These are phyloP conservation scores for Onygena corvina DNA, from an alignment of 2,329 filamentous ascomycete genomes.

Conservation along the genomic window DNA sequence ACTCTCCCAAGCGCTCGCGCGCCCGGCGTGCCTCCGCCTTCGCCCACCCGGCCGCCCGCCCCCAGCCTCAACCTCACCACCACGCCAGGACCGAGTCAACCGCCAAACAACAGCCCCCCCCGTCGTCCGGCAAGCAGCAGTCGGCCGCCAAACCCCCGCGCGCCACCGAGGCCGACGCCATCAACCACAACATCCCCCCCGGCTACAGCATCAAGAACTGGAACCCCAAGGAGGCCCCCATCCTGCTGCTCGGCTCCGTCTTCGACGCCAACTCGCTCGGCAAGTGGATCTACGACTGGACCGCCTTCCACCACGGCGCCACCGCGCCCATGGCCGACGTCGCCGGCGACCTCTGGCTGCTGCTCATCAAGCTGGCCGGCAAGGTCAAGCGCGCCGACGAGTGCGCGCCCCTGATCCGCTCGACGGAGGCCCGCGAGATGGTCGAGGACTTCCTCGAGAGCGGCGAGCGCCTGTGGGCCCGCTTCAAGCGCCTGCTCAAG, in stretches of 20 bases:
- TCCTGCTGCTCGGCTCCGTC: slow-evolving; percentile 85
- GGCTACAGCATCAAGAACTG: slow-evolving; percentile 97
- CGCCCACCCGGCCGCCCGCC: slow-evolving; percentile 35
- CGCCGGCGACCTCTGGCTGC: slow-evolving; percentile 87
- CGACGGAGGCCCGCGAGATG: slow-evolving; percentile 61
- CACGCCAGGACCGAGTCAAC: slow-evolving; percentile 26
- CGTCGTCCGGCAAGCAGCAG: too few relatives aligned
- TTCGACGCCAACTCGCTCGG: slow-evolving; percentile 96
- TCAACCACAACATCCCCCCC: slow-evolving; percentile 57
- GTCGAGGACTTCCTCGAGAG: slow-evolving; percentile 83
- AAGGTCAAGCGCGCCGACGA: slow-evolving; percentile 89
- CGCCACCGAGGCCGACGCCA: slow-evolving; percentile 55
- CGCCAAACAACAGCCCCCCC: slow-evolving; percentile 27
- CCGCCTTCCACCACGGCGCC: slow-evolving; percentile 75
- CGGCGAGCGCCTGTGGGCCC: slow-evolving; percentile 74
- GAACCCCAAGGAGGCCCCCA: slow-evolving; percentile 88
- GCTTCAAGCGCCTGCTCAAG: slow-evolving; percentile 77
- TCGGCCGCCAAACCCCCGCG: slow-evolving; percentile 33
- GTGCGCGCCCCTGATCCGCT: slow-evolving; percentile 58
- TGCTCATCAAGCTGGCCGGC: slow-evolving; percentile 83
- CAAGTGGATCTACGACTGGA: slow-evolving; percentile 99
- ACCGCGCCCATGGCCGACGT: slow-evolving; percentile 76
- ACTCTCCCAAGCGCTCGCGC: slow-evolving; percentile 38
- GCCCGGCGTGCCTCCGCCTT: slow-evolving; percentile 45
- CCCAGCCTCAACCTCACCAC: slow-evolving; percentile 27